Conservation (phyloP, 441 rosid species). For the Adansonia rubrostipa region DNA sequence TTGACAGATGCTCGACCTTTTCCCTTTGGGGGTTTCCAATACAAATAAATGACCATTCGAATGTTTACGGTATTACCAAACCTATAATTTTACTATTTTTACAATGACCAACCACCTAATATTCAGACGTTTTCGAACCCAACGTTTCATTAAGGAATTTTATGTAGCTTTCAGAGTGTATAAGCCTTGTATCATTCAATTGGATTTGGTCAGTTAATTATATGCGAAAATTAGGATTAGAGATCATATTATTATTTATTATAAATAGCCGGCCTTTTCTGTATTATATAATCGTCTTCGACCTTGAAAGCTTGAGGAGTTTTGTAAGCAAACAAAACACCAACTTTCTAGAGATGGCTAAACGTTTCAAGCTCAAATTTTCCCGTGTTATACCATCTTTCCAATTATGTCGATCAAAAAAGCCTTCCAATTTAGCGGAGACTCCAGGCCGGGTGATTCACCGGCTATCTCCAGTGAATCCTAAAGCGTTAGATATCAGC, state of each 20-base stretch:
- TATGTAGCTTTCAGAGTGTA: constrained; percentile 30
- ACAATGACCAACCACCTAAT: constrained; percentile 2
- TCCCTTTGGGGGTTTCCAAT: background rate
- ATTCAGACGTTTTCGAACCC: constrained; percentile 19
- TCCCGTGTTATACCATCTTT: constrained; percentile 42
- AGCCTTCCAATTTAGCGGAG: constrained; percentile 13
- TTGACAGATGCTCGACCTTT: background rate
- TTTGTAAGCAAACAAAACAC: background rate
- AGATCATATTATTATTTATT: background rate
- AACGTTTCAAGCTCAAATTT: constrained; percentile 46
- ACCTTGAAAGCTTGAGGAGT: background rate
- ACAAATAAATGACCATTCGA: background rate
- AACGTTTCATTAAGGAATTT: constrained; percentile 30
- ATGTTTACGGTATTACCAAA: no score
- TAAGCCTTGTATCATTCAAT: background rate
- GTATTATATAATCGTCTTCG: constrained; percentile 5
- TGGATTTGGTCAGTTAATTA: background rate
- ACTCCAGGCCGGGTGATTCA: constrained; percentile 26
- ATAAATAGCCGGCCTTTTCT: constrained; percentile 42
- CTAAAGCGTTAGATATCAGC: constrained; percentile 34
- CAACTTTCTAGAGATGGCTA: constrained; percentile 32
- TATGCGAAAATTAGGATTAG: no score
- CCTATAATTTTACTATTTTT: background rate
- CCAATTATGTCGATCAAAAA: constrained; percentile 47
- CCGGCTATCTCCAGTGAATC: constrained; percentile 36